Evolutionary conservation across 441 rosid species (phyloP), one percentile per base, ranked within the genome.

Genomic region (Melastoma candidum): DNA sequence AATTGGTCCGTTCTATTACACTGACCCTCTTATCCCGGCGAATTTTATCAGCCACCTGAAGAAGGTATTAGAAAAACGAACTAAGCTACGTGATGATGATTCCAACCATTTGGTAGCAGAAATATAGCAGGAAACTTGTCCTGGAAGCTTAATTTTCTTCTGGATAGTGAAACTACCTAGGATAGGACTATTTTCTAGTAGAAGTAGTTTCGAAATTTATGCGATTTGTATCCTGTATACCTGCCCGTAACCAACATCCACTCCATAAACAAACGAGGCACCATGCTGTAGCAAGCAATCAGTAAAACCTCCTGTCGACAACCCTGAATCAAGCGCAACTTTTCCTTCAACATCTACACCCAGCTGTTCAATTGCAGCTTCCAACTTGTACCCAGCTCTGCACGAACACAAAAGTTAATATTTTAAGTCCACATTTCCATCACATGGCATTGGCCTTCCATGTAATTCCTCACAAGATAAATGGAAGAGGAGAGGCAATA

Each of bases 201-300:
- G 1, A 4, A 9, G 41, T 36, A 36, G 41, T 36, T 36, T 7
- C 8, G 8, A 4, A 36, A 36, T 3, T 36, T 36, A 1, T 36
- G 7, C 41, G 8, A 36, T 36, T 4, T 4, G 8, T 36, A 4
- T 36, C 7, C 41, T 1, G 41, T 4, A 36, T 72, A 88, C 98
- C 88, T 93, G 95, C 54, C 97, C 95, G 29, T 85, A 86, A 64
- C 98, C 97, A 6, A 93, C 98, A 72, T 88, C 97, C 60, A 93
- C 90, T 50, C 98, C 98, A 73, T 93, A 88, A 51, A 88, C 97
- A 71, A 71, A 79, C 41, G 92, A 80, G 44, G 98, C 98, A 46
- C 95, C 92, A 70, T 82, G 61, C 70, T 87, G 95, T 65, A 93
- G 98, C 76, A 93, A 75, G 68, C 95, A 86, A 65, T 93, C 93